phyloP scores from a whole-genome alignment of 2,329 filamentous ascomycete species.

The Exophiala viscosa region DNA sequence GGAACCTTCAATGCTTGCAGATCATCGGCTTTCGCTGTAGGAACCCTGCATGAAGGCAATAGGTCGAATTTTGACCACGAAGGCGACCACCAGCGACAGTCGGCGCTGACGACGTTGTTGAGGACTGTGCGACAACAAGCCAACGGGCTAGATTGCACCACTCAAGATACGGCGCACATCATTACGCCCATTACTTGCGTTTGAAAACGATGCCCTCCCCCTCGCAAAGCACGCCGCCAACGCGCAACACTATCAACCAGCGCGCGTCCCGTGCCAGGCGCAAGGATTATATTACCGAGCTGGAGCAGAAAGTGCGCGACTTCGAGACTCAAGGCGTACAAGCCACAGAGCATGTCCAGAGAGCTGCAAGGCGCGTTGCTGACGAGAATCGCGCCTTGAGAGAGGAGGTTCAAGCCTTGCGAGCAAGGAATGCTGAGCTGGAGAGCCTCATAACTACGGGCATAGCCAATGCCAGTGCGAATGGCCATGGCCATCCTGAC shows the following conservation, averaged over 20 bases:
- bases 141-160: too few species aligned
- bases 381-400: constrained; percentile 64
- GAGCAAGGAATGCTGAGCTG: not conserved
- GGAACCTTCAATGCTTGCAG: too few species aligned
- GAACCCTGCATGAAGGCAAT: too few species aligned
- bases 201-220: not conserved
- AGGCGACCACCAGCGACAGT: too few species aligned
- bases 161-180: too few species aligned
- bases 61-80: too few species aligned
- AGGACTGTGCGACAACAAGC: too few species aligned
- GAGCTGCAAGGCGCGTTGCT: constrained; percentile 63
- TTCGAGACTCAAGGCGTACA: constrained; percentile 65
- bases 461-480: not conserved
- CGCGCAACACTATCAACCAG: constrained; percentile 71
- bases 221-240: not conserved
- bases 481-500: not conserved
- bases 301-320: constrained; percentile 61
- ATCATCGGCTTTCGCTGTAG: too few species aligned
- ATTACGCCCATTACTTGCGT: too few species aligned
- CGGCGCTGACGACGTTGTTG: too few species aligned
- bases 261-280: constrained; percentile 69
- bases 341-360: constrained; percentile 68
- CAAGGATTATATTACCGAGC: constrained; percentile 68
- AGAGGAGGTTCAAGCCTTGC: constrained; percentile 10
- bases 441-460: not conserved